phyloP scores from a whole-genome alignment of 768 basidiomycete genomes.

The Tylopilus intermedius region DNA sequence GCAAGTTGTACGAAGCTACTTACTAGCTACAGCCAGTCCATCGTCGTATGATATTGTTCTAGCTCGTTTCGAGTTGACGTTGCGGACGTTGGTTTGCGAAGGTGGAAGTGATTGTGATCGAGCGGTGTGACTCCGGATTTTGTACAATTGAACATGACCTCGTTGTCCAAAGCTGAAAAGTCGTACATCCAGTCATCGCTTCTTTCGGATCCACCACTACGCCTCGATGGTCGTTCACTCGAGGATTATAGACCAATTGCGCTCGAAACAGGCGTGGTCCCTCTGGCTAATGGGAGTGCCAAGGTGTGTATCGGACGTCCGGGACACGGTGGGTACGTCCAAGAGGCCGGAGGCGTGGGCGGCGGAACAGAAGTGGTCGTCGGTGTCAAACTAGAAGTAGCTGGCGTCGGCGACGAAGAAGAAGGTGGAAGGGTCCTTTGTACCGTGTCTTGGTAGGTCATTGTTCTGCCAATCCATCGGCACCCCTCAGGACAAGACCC shows the following conservation, averaged over 20 bases:
- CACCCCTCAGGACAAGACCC: constrained; percentile 3
- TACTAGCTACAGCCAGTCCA: too few relatives aligned
- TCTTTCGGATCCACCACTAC: constrained; percentile 53
- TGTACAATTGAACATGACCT: constrained; percentile 8
- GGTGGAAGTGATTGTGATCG: too few relatives aligned
- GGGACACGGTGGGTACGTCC: constrained; percentile 65
- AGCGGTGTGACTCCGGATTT: too few relatives aligned
- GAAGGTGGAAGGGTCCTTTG: constrained; percentile 63
- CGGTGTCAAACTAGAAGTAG: constrained; percentile 77
- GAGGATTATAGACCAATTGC: constrained; percentile 63
- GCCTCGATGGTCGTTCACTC: constrained; percentile 70
- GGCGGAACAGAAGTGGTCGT: constrained; percentile 76
- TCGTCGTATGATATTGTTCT: too few relatives aligned
- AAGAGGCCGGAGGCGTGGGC: constrained; percentile 72
- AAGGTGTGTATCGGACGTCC: constrained; percentile 63
- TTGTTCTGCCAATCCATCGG: not conserved
- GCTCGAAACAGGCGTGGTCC: constrained; percentile 73
- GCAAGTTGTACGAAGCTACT: too few relatives aligned
- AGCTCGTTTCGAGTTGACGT: too few relatives aligned
- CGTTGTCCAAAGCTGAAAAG: constrained; percentile 72
- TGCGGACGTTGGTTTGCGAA: too few relatives aligned
- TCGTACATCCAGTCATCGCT: constrained; percentile 71
- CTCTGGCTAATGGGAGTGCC: constrained; percentile 83
- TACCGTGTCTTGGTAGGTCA: constrained; percentile 69
- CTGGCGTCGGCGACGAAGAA: constrained; percentile 38